Evolutionary conservation across 202 grass and related monocot genomes (phyloP), one percentile per base, ranked within the genome.

Genomic region (Schoenoplectus triqueter): DNA sequence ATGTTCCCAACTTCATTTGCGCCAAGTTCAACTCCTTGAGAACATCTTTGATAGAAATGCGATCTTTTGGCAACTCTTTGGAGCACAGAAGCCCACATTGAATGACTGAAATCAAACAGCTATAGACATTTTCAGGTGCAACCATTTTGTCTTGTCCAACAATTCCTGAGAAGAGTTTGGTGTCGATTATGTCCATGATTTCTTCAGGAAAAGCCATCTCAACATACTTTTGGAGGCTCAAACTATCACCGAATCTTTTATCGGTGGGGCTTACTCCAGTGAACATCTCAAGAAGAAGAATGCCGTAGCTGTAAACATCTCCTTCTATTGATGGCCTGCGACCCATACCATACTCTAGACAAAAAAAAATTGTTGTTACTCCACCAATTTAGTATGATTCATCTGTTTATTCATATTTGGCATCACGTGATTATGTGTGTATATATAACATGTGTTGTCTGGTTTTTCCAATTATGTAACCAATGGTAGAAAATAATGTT

Each of bases 201-300:
- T 49, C 17, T 5, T 81, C 8, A 65, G 73, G 64, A 80, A 85
- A 62, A 39, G 70, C 50, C 64, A 72, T 80, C n/a, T 78, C 66
- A 41, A 80, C 81, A 73, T 70, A 78, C 40, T 1, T 52, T 51
- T 20, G 82, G 73, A 88, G 87, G 44, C 54, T 84, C 17, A 64
- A 48, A 10, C 63, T 65, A 42, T 65, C 65, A 4, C 61, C 63
- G 13, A 88, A 88, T 47, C 3, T 54, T 5, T 64, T 74, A 31
- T 88, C 73, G 0, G 73, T 88, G 3, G 82, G 87, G 52, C 64
- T 63, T 61, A 71, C 50, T 64, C 87, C 87, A 10, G 82, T 85
- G 50, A 88, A 85, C 20, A 88, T 64, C 57, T 88, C 73, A 5
- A 85, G 73, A 31, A 88, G 52, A 80, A 88, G 82, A 63, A 88